phyloP scores from a whole-genome alignment of 495 filamentous ascomycete species.

The Xylaria telfairii region DNA sequence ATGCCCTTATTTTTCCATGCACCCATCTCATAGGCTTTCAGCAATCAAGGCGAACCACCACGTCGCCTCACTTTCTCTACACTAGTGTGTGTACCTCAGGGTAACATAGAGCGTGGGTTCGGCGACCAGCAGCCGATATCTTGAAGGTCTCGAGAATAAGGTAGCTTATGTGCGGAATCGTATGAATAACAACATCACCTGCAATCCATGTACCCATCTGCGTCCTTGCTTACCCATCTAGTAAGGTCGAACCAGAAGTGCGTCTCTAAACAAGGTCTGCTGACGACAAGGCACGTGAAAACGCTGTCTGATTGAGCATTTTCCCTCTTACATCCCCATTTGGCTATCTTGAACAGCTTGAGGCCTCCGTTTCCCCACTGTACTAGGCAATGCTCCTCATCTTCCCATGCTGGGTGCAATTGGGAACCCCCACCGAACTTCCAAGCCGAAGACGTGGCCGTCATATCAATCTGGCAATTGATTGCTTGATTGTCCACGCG shows the following conservation, averaged over 20 bases:
- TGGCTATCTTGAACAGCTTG: conserved; percentile 9
- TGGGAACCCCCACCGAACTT: background rate
- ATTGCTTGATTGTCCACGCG: background rate
- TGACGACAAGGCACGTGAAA: conserved; percentile 15
- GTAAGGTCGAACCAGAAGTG: conserved; percentile 19
- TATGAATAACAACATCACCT: background rate
- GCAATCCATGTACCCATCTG: conserved; percentile 3
- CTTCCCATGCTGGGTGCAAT: conserved; percentile 4
- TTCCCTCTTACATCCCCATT: background rate
- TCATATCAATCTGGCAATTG: background rate
- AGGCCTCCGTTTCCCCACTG: conserved; percentile 27
- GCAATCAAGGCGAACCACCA: background rate
- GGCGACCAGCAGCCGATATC: background rate
- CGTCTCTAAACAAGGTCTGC: conserved; percentile 19
- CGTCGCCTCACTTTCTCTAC: background rate
- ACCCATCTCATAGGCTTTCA: background rate
- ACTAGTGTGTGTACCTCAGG: too few species aligned
- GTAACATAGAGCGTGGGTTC: background rate
- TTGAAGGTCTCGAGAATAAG: conserved; percentile 5
- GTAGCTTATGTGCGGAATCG: background rate
- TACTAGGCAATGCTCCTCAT: conserved; percentile 16
- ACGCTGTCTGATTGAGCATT: background rate
- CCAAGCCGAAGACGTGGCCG: conserved; percentile 8
- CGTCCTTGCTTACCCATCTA: conserved; percentile 17
- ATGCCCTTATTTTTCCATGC: background rate